Evolutionary conservation across 805 yeast species (phyloP), one percentile per base, ranked within the genome.

Genomic region (Candida bentonensis): DNA sequence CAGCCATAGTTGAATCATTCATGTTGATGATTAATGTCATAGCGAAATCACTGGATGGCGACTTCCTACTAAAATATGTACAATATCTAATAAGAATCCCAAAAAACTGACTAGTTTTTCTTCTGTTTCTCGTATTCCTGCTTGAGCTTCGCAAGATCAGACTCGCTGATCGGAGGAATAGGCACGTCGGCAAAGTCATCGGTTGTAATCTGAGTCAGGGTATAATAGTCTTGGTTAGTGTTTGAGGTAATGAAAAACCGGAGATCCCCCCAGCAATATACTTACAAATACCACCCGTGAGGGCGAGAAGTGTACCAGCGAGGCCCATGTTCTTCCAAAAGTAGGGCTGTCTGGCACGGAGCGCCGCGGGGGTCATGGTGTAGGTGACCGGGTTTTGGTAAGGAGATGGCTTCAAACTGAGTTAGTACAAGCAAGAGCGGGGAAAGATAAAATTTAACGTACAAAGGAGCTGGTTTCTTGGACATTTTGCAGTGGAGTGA

Each of bases 111-210:
- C n/a, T 21, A 41, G 25, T 40, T 46, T 39, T 46, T 49, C 43
- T 44, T 45, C 39, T 53, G 71, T n/a, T 49, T 49, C 59, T 78
- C 82, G 57, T 81, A 83, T 59, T 85, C 94, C 57, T 72, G 69
- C 62, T 74, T 78, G 66, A 88, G 72, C 60, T 75, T 69, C 42
- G 73, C 74, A 57, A 89, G 69, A 58, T 86, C 92, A 44, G 72
- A 78, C 48, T 82, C 92, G 33, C 80, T 72, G 47, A 89, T 71
- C 17, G 97, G 96, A 41, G 98, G 98, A 52, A 89, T 78, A 34
- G 96, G 96, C 53, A 89, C 85, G 59, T 88, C 96, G 40, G 72
- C 76, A 60, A 89, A 86, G 51, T 89, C 95, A 58, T 87, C 96
- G 67, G 53, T 62, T 39, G 55, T 70, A 47, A 60, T 56, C 40